phyloP scores from a whole-genome alignment of 306 rosid genomes.

The Cicer pinnatifidum region DNA sequence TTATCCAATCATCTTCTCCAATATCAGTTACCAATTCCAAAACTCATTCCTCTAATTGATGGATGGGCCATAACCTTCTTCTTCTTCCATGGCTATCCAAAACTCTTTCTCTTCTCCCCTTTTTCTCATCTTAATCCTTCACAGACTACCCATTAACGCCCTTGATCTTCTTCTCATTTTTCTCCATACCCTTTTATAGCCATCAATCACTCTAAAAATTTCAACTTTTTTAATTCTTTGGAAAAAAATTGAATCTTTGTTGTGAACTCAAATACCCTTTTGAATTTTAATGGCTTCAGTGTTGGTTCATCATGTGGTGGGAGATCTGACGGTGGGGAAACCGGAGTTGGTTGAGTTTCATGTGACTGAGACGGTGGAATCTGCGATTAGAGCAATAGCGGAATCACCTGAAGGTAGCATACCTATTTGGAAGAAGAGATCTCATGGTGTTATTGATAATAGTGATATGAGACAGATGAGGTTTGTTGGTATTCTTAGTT shows the following conservation, averaged over 20 bases:
- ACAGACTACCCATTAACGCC: slow-evolving; percentile 69
- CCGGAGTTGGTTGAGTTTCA: slow-evolving; percentile 89
- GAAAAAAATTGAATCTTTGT: slow-evolving; percentile 16
- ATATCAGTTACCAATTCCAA: neutral
- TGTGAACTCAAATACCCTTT: slow-evolving; percentile 30
- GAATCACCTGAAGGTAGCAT: slow-evolving; percentile 86
- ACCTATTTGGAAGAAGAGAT: slow-evolving; percentile 82
- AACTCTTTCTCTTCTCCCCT: slow-evolving; percentile 45
- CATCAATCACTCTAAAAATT: neutral
- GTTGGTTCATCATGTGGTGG: slow-evolving; percentile 91
- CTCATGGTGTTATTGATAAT: slow-evolving; percentile 55
- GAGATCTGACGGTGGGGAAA: slow-evolving; percentile 97
- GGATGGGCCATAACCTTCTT: slow-evolving; percentile 67
- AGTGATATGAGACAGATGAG: slow-evolving; percentile 86
- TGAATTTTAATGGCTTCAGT: slow-evolving; percentile 79
- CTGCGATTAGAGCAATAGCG: slow-evolving; percentile 78
- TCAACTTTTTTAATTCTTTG: neutral
- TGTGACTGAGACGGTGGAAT: slow-evolving; percentile 80
- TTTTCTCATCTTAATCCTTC: slow-evolving; percentile 56
- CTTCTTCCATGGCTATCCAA: slow-evolving; percentile 62
- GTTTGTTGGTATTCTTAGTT: slow-evolving; percentile 86
- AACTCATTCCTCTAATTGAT: slow-evolving; percentile 29
- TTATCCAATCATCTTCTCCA: neutral
- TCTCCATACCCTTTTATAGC: slow-evolving; percentile 84
- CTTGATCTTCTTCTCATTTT: slow-evolving; percentile 87